phyloP scores from a whole-genome alignment of 2,329 filamentous ascomycete genomes.

The Didymellaceae sp. region DNA sequence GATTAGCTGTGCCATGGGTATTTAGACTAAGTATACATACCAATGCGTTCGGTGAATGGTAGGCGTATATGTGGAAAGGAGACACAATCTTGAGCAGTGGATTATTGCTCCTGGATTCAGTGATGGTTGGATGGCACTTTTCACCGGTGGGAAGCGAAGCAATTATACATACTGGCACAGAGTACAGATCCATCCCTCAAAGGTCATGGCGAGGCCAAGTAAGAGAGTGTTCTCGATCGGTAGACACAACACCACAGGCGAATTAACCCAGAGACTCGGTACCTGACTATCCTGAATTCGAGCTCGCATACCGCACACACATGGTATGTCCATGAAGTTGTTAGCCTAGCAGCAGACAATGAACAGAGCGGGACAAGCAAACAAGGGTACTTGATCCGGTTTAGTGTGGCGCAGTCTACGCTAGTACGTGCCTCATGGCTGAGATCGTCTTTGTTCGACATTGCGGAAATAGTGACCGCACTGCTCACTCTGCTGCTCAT shows the following conservation, averaged over 20 bases:
- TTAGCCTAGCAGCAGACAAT: conserved; percentile 25
- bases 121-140: conserved; percentile 1
- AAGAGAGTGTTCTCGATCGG: conserved; percentile 21
- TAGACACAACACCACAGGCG: conserved; percentile 13
- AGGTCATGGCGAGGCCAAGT: conserved; percentile 8
- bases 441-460: conserved; percentile 20
- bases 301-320: conserved; percentile 18
- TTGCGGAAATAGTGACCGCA: conserved; percentile 9
- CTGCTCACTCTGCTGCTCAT: not conserved
- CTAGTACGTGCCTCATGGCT: conserved; percentile 6
- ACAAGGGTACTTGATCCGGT: conserved; percentile 19
- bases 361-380: conserved; percentile 20
- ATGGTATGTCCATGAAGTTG: conserved; percentile 16
- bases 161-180: conserved; percentile 17
- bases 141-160: conserved; percentile 1
- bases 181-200: conserved; percentile 6
- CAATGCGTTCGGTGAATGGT: not conserved
- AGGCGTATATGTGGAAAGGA: not conserved
- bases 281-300: conserved; percentile 22
- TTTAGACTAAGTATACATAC: not conserved
- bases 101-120: not conserved
- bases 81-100: not conserved
- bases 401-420: conserved; percentile 21
- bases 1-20: conserved; percentile 7
- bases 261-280: conserved; percentile 22